Percentiles rank a stretch among this genome's conserved stretches.
Conservation (phyloP, 2,329 filamentous ascomycete species). For the Fusarium sp. region DNA sequence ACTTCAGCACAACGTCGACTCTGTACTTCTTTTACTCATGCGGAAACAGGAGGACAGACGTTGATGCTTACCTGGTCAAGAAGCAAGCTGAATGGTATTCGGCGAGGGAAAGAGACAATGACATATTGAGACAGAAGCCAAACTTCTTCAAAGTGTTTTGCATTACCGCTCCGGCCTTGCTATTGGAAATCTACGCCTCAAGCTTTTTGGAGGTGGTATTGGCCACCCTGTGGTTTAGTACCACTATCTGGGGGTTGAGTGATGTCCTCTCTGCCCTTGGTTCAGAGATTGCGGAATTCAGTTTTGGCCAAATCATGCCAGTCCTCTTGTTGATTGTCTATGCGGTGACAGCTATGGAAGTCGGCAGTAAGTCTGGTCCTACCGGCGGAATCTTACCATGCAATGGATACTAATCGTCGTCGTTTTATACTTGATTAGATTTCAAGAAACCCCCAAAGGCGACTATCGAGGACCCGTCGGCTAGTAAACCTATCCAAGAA, state of each 20-base stretch:
- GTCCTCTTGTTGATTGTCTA: conserved; percentile 26
- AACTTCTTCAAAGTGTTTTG: conserved; percentile 1
- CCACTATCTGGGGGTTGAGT: neutral
- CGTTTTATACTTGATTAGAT: neutral
- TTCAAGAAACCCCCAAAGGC: neutral
- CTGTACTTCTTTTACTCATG: neutral
- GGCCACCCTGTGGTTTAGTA: neutral
- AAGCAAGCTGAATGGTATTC: neutral
- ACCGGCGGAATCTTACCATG: neutral
- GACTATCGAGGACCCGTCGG: neutral
- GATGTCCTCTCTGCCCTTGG: neutral
- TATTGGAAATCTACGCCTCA: conserved; percentile 13
- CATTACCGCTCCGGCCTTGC: conserved; percentile 8
- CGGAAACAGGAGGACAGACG: neutral
- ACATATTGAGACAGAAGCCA: neutral
- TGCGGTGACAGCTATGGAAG: conserved; percentile 19
- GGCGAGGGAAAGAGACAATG: neutral
- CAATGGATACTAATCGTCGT: neutral
- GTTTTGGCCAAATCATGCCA: conserved; percentile 24
- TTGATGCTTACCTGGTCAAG: neutral
- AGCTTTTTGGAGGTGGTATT: conserved; percentile 19
- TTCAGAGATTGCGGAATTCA: neutral
- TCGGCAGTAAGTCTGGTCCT: conserved; percentile 20
- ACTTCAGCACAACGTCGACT: neutral
- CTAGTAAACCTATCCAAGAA: neutral